Percentiles rank a stretch among this genome's conserved stretches.
phyloP scores from a whole-genome alignment of 2,329 filamentous ascomycete genomes.

The Didymosphaeria variabile region DNA sequence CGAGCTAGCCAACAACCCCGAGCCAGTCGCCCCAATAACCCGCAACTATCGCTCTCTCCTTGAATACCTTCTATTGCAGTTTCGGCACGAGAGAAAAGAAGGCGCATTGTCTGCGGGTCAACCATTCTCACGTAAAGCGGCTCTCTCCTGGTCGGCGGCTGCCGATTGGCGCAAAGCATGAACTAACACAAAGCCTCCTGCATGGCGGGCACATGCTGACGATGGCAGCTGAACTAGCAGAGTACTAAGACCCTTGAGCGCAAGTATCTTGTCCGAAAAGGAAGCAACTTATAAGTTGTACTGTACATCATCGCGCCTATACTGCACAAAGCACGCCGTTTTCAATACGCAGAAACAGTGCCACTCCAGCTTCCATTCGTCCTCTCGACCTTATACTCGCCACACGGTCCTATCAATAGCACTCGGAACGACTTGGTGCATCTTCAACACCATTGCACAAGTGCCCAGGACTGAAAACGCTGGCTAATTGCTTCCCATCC shows the following conservation, averaged over 20 bases:
- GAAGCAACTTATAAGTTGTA: slow-evolving; percentile 9
- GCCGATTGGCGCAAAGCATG: slow-evolving; percentile 28
- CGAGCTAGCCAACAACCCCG: slow-evolving; percentile 28
- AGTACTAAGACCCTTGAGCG: slow-evolving; percentile 13
- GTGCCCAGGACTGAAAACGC: neutral
- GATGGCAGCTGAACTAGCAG: slow-evolving; percentile 32
- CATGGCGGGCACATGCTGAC: slow-evolving; percentile 38
- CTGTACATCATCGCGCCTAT: slow-evolving; percentile 17
- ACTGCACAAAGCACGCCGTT: slow-evolving; percentile 5
- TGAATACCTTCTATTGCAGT: slow-evolving; percentile 19
- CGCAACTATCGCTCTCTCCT: slow-evolving; percentile 28
- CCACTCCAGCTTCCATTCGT: neutral
- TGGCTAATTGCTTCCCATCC: slow-evolving; percentile 1
- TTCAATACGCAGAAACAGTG: neutral
- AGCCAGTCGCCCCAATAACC: slow-evolving; percentile 36
- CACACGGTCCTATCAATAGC: slow-evolving; percentile 20
- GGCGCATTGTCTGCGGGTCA: slow-evolving; percentile 24
- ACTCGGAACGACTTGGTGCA: slow-evolving; percentile 23
- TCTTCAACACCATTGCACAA: slow-evolving; percentile 9
- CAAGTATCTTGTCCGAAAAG: neutral
- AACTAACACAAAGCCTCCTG: slow-evolving; percentile 28
- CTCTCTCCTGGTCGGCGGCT: slow-evolving; percentile 23
- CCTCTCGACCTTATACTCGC: slow-evolving; percentile 33
- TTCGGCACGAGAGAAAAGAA: slow-evolving; percentile 20
- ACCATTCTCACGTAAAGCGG: slow-evolving; percentile 17